Base-by-base conservation (phyloP, 768 basidiomycete genomes). In the Rhodotorula toruloides region DNA sequence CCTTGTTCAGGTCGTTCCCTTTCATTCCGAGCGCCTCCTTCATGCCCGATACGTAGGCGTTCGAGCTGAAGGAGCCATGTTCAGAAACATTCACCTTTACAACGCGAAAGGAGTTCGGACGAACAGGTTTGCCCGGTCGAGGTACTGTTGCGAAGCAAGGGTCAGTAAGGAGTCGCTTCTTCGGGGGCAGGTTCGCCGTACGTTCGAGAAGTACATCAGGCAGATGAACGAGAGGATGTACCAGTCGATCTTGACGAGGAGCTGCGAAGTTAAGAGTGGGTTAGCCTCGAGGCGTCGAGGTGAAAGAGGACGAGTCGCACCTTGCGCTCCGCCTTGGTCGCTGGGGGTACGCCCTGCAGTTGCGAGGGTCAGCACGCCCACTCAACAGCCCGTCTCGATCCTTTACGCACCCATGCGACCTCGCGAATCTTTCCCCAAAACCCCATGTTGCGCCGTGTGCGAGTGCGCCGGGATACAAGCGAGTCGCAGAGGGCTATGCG, bases 21-120 rank as follows among this genome's bases (percentile, higher is more conserved):
- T 79, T 75, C 85, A 87, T 86, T 61, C 81, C 71, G 43, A 88
- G 79, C 29, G 86, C 86, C 76, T 88, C 85, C 67, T 82, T 84
- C 86, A 89, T 87, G 11, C 87, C 87, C 9, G 85, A 87, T n/a
- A 87, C 85, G 76, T 87, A 88, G 17, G 87, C 87, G 76, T 88
- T 88, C 31, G 14, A 32, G 47, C 32, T 27, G 2, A 37, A 14
- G 8, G n/a, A 27, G 10, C 34, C 10, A 6, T 27, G 32, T 13
- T 4, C 39, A 22, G 29, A n/a, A n/a, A n/a, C n/a, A n/a, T n/a
- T 36, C 11, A 36, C 6, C 27, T 13, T 16, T n/a, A 11, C 8
- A 29, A 60, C 22, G n/a, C 16, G 29, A 29, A 42, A 70, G 57
- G 55, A 49, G 69, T 47, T 55, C 50, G 55, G 17, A 49, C 16